These are phyloP conservation scores for Myxozyma monticola DNA, from an alignment of 805 yeast species.

Conservation along the genomic window DNA sequence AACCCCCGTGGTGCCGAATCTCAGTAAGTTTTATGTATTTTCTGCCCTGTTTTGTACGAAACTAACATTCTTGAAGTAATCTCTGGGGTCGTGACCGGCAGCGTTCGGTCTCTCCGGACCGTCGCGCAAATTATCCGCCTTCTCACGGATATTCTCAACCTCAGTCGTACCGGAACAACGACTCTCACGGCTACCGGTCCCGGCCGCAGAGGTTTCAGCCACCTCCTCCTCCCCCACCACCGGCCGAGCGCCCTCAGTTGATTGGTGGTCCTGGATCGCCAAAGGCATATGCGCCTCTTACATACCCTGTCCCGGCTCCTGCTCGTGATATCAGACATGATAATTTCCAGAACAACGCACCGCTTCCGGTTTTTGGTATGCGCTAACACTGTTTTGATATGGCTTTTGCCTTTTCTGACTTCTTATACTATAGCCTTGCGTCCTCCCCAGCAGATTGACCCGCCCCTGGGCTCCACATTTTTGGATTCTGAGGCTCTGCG, in stretches of 20 bases:
- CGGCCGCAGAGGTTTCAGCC: too few relatives aligned
- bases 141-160: too few relatives aligned
- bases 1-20: constrained; percentile 1
- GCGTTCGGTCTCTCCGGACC: constrained; percentile 25
- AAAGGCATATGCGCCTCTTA: constrained; percentile 29
- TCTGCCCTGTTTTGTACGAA: not conserved
- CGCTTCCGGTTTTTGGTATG: constrained; percentile 30
- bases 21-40: not conserved
- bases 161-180: too few relatives aligned
- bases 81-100: constrained; percentile 18
- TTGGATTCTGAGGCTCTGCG: constrained; percentile 26
- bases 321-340: constrained; percentile 22
- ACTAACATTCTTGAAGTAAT: not conserved
- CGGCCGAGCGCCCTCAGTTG: too few relatives aligned
- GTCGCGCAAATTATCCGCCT: constrained; percentile 8
- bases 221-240: too few relatives aligned
- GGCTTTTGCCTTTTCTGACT: not conserved
- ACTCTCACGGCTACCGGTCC: too few relatives aligned
- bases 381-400: not conserved
- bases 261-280: too few relatives aligned
- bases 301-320: constrained; percentile 30
- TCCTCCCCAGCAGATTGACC: constrained; percentile 28
- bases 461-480: constrained; percentile 32
- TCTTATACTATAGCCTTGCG: constrained; percentile 26
- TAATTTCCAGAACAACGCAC: constrained; percentile 24